Conservation (phyloP, 192 early-diverging fungal species). For the Backusella mclennaniae region DNA sequence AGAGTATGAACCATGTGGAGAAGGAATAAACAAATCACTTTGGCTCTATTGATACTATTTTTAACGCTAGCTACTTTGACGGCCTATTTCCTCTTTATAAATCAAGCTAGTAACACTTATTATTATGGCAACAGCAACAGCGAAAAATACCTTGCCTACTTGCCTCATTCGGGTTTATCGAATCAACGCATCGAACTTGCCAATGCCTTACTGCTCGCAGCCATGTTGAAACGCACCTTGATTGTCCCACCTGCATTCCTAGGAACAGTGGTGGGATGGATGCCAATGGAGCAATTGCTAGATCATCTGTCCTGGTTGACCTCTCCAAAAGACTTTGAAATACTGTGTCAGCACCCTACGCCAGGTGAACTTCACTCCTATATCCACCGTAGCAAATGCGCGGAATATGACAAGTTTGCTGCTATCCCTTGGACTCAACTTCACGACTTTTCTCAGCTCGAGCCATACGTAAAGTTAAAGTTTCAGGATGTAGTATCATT, state of each 20-base stretch:
- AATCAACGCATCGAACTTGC: constrained; percentile 58
- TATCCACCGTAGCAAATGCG: constrained; percentile 30
- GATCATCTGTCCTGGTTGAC: constrained; percentile 37
- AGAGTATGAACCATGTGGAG: constrained; percentile 10
- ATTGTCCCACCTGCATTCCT: constrained; percentile 52
- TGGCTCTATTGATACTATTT: not conserved
- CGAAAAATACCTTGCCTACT: constrained; percentile 53
- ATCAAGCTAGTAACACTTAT: not conserved
- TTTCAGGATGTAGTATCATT: constrained; percentile 10
- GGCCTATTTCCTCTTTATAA: not conserved
- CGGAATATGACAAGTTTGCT: constrained; percentile 21
- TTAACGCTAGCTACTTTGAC: not conserved
- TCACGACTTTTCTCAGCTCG: constrained; percentile 17
- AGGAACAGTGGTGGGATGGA: constrained; percentile 48
- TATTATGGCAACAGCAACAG: not conserved
- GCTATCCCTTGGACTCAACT: constrained; percentile 27
- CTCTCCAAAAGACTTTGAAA: constrained; percentile 33
- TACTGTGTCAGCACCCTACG: not conserved
- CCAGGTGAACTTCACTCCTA: constrained; percentile 20
- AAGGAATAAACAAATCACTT: constrained; percentile 2
- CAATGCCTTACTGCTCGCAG: constrained; percentile 53
- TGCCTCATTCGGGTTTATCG: constrained; percentile 54
- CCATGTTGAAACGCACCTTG: constrained; percentile 53
- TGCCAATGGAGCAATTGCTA: constrained; percentile 31
- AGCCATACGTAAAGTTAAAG: constrained; percentile 15